These are phyloP conservation scores for Yamadazyma triangularis DNA, from an alignment of 1,139 yeast species.

Conservation along the genomic window DNA sequence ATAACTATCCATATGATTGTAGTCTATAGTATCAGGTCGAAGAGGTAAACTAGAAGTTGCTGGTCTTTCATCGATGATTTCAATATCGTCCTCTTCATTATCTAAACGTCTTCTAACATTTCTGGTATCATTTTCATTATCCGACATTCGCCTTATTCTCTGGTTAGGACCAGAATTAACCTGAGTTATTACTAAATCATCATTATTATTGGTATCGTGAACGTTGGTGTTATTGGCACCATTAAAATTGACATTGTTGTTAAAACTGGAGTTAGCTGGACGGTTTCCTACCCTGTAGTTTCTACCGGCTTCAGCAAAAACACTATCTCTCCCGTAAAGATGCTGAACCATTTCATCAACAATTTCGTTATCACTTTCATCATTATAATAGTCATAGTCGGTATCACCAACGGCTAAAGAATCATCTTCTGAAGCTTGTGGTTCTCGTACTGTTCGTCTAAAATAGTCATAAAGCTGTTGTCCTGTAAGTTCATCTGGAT, in stretches of 20 bases:
- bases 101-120: slow-evolving; percentile 9
- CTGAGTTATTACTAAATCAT: slow-evolving; percentile 8
- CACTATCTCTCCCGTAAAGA: too few species aligned
- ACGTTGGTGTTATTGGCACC: background rate
- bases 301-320: too few species aligned
- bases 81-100: slow-evolving; percentile 19
- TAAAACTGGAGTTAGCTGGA: background rate
- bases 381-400: too few species aligned
- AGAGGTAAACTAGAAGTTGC: slow-evolving; percentile 1
- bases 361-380: too few species aligned
- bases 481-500: too few species aligned
- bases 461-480: too few species aligned
- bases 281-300: background rate
- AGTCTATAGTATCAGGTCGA: background rate
- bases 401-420: slow-evolving; percentile 13
- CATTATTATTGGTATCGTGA: slow-evolving; percentile 1
- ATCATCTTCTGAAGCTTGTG: too few species aligned
- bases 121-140: background rate
- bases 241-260: background rate
- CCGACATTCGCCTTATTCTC: background rate
- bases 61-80: slow-evolving; percentile 18
- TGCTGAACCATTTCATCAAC: too few species aligned
- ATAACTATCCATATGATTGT: background rate
- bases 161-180: too few species aligned
- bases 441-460: too few species aligned